Evolutionary conservation across 495 filamentous ascomycete genomes (phyloP).

Genomic region (Neurospora sp.): DNA sequence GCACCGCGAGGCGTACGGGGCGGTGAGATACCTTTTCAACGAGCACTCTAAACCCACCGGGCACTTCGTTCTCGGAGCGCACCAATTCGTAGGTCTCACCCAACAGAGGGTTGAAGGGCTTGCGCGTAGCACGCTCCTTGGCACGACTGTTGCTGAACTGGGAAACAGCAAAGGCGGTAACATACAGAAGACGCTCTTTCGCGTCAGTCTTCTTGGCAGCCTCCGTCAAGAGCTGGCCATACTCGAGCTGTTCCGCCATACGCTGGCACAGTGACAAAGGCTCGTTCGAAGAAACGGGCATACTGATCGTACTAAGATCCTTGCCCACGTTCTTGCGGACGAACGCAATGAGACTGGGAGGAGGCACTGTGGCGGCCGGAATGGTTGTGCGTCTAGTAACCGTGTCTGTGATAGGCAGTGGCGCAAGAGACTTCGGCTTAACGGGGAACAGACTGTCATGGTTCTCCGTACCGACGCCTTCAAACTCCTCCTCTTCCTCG

Average conservation of each 20-base stretch:
- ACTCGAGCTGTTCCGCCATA: conserved; percentile 80
- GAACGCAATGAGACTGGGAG: conserved; percentile 86
- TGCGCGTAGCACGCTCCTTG: conserved; percentile 85
- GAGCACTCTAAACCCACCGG: conserved; percentile 73
- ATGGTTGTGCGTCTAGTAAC: conserved; percentile 63
- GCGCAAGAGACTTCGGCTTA: conserved; percentile 62
- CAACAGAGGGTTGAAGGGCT: conserved; percentile 96
- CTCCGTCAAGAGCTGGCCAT: conserved; percentile 69
- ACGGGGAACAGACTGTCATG: conserved; percentile 50
- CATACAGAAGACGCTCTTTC: conserved; percentile 64
- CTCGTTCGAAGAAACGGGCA: conserved; percentile 96
- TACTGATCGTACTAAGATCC: conserved; percentile 87
- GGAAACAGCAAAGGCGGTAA: conserved; percentile 86
- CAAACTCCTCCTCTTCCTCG: conserved; percentile 39
- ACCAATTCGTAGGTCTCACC: conserved; percentile 94
- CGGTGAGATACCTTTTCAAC: conserved; percentile 91
- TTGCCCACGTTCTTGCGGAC: conserved; percentile 97
- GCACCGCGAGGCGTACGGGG: conserved; percentile 83
- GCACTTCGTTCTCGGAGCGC: conserved; percentile 59
- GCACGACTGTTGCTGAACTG: conserved; percentile 67
- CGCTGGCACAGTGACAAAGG: conserved; percentile 82
- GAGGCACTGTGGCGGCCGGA: conserved; percentile 57
- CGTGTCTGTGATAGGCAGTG: conserved; percentile 57
- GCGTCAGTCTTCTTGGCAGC: conserved; percentile 49
- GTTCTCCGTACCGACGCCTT: conserved; percentile 21